Evolutionary conservation across 1,284 basidiomycete genomes (phyloP), one percentile per base, ranked within the genome.

Genomic region (Pascua guehoae): DNA sequence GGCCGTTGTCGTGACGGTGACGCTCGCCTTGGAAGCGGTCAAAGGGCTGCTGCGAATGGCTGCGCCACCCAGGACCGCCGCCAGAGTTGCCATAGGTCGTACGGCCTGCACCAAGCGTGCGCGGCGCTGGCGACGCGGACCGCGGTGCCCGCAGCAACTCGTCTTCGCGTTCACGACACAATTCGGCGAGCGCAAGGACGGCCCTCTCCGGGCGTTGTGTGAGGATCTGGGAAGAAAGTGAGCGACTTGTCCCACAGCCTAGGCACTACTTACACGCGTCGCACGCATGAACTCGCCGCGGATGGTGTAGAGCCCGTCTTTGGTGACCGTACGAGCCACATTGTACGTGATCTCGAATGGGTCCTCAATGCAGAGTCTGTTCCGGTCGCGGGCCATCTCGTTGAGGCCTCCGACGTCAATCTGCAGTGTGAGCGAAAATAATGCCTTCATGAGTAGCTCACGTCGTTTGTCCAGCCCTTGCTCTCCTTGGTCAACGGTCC

Each of bases 211-310:
- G 90, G 11, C 89, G 85, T 64, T 81, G 78, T 4, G 86, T 82
- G 38, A 94, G 79, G 54, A 94, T 89, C 66, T 74, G 41, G 8
- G 9, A 41, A 32, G 7, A 32, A 32, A 32, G 24, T 32, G 24
- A 32, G 65, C 49, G 62, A 58, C 43, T 40, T 49, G 50, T 17
- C 17, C 3, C 9, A 16, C 16, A 16, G 7, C 18, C 18, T 12
- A 8, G 14, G 46, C 14, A 4, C 4, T 9, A 63, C 73, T 64
- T 43, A 75, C 73, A 49, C 93, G 85, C 36, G 88, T 87, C 11
- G 94, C 95, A 42, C 95, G 87, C 91, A 97, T 97, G 74, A 98
- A 96, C 79, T 98, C 95, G 50, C 95, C 95, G 10, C 95, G 91
- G 68, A 98, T 95, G 45, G 91, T 91, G 74, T 97, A 97, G 51